phyloP scores from a whole-genome alignment of 1,284 basidiomycete genomes.

The Cystobasidium pallidum region DNA sequence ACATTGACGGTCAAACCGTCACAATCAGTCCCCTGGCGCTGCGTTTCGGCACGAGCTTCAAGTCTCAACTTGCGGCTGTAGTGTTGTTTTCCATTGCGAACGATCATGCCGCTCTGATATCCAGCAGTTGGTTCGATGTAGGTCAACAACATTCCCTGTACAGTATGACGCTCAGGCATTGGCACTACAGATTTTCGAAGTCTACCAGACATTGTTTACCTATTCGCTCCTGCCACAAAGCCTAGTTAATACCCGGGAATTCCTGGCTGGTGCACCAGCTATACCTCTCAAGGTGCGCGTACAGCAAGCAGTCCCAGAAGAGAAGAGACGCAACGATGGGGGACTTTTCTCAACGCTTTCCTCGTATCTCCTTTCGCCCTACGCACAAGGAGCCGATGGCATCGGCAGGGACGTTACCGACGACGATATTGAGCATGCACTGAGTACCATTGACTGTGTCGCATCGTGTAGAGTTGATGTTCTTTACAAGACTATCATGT shows the following conservation, averaged over 20 bases:
- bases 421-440: conserved; percentile 87
- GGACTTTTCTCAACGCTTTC: conserved; percentile 92
- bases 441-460: conserved; percentile 94
- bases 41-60: conserved; percentile 92
- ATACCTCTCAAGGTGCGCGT: conserved; percentile 83
- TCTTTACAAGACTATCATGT: conserved; percentile 89
- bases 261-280: conserved; percentile 78
- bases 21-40: conserved; percentile 91
- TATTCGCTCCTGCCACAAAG: conserved; percentile 84
- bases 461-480: conserved; percentile 91
- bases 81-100: conserved; percentile 98
- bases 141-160: background rate
- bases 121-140: conserved; percentile 77
- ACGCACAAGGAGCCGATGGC: conserved; percentile 59
- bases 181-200: conserved; percentile 80
- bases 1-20: conserved; percentile 84
- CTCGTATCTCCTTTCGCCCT: conserved; percentile 95
- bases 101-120: conserved; percentile 90
- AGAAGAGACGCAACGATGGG: conserved; percentile 71
- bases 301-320: conserved; percentile 60
- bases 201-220: conserved; percentile 94
- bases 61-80: conserved; percentile 93
- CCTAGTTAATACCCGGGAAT: conserved; percentile 97
- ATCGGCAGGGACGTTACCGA: conserved; percentile 63
- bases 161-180: background rate